Conservation (phyloP, 2,329 filamentous ascomycete species). For the Lachnellula arida region DNA sequence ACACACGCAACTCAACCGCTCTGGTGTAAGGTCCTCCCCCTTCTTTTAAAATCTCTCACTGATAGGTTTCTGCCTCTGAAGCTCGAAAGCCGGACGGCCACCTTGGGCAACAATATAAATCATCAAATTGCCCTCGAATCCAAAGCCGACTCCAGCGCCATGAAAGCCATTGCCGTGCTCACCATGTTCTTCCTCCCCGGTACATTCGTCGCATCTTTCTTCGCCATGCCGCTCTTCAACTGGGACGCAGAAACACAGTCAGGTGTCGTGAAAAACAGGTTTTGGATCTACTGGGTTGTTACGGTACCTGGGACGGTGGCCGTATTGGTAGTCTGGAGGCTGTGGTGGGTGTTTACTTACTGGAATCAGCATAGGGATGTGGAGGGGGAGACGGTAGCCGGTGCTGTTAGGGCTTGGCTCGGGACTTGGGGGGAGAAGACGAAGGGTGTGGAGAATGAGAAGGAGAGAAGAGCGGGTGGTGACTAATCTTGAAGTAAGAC, state of each 20-base stretch:
- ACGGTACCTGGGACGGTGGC: slow-evolving; percentile 2
- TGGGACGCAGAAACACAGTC: slow-evolving; percentile 1
- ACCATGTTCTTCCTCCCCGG: slow-evolving; percentile 11
- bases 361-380: neutral
- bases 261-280: neutral
- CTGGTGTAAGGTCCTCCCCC: neutral
- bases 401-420: neutral
- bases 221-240: slow-evolving; percentile 12
- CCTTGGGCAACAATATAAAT: neutral
- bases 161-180: slow-evolving; percentile 13
- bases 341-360: neutral
- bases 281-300: slow-evolving; percentile 7
- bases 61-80: neutral
- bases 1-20: neutral
- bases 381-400: neutral
- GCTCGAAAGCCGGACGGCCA: neutral
- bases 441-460: neutral
- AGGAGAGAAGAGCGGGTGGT: neutral
- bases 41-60: neutral
- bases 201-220: slow-evolving; percentile 3
- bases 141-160: slow-evolving; percentile 1
- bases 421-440: neutral
- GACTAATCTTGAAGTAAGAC: neutral
- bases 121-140: neutral
- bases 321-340: slow-evolving; percentile 1